Base-by-base conservation (phyloP, 345 rosid genomes). In the Melaleuca quinquenervia region DNA sequence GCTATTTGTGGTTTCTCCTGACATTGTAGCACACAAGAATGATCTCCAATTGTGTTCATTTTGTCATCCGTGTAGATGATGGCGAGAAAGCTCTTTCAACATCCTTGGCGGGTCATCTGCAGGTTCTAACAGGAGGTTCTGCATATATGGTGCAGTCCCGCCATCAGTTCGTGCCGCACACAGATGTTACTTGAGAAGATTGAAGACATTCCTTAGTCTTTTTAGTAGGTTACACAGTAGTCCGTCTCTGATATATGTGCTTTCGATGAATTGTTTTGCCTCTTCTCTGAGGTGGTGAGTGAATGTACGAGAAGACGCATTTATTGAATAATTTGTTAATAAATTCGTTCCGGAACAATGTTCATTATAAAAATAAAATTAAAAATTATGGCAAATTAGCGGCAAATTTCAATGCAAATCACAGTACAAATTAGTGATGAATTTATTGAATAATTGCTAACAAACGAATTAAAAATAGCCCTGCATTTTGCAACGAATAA, bases 131-230 rank as follows among this genome's bases (percentile, higher is more conserved):
- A 89, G 93, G 92, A 82, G 87, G 89, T 85, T 90, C 92, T 74
- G 85, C 91, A 75, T 91, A 96, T 83, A n/a, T n/a, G 88, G 91
- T 82, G 90, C 85, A 83, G 85, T 87, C n/a, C 88, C 87, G 89
- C 94, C 94, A 76, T 60, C 92, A 84, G 83, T 90, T 86, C 93
- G 93, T 86, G 94, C 86, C 88, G 88, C 91, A 7, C 92, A 91
- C 83, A 94, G 91, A 99, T 82, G 86, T 85, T 87, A 87, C 87
- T 84, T 88, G 70, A 78, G 86, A 82, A 52, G 24, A 85, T 41
- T 50, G 83, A 84, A 51, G 84, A 85, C 86, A 52, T 88, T 88
- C 87, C 88, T 83, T n/a, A 16, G 21, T 70, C 6, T 70, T 41
- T 70, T 70, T 36, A 70, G 48, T 70, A 70, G 76, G 78, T 32